Evolutionary conservation across 257 asterid species (phyloP), one percentile per base, ranked within the genome.

Genomic region (Solanum lycopersicoides): DNA sequence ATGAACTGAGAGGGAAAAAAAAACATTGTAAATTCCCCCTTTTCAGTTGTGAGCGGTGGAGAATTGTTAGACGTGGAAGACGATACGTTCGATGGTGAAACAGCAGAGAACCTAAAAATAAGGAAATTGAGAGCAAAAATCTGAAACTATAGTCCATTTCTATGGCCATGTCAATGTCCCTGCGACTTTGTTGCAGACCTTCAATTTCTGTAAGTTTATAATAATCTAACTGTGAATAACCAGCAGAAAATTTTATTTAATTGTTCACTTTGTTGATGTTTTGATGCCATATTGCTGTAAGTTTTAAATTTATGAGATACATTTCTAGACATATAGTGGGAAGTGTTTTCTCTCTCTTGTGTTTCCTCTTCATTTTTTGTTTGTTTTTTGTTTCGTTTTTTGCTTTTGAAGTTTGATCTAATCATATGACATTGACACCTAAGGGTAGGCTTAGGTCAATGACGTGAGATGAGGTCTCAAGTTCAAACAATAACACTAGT

Each of bases 191-290:
- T 82, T 91, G 86, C 85, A 86, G 87, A n/a, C 90, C 91, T 87
- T 87, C 88, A 82, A 63, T 90, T 69, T 89, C 89, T 60, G 96
- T 94, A 90, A 90, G 93, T 82, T 76, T 14, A 72, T 32, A 5
- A 9, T 14, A 23, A 34, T 47, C n/a, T 35, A 20, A 72, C 72
- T 71, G 80, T 68, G 44, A 69, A 21, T 37, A 86, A 86, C 45
- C 15, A n/a, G 84, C 12, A 71, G 82, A 18, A 13, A 68, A 35
- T 86, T 86, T 7, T 47, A 47, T 28, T 20, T 80, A 9, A 47
- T 80, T 18, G 25, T 79, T 80, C 4, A 45, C 7, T 30, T 47
- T 47, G 63, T 25, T 77, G 63, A 77, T 47, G 10, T 28, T 80
- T 76, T 47, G 15, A 45, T 28, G 28, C 84, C 5, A 18, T 45